Base-by-base conservation (phyloP, 116 monocot genomes). In the Papilionanthe hybrid region DNA sequence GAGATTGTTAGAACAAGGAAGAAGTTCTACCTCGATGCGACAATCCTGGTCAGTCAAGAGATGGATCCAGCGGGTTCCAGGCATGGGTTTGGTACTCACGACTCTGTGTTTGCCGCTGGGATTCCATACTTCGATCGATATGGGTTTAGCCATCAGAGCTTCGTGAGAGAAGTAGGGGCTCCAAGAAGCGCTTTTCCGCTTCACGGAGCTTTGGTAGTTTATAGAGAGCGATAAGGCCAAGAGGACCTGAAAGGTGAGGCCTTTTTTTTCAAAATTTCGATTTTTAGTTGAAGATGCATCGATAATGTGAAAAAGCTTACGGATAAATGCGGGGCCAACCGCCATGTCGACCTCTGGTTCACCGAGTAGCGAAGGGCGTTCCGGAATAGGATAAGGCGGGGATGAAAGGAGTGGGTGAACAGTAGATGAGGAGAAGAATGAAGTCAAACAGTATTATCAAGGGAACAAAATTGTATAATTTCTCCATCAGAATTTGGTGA, bases 11-110 rank as follows among this genome's bases (percentile, higher is more conserved):
- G 42, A 9, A 1, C 5, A 30, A 53, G 55, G 45, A 57, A 56
- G 28, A 75, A 17, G 41, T 23, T 85, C 15, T 84, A 68, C 95
- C 95, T 97, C 97, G 55, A 97, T 88, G 27, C 94, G 97, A 86
- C 94, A 97, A 57, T 92, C 92, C 75, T 97, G 92, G 37, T 94
- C 97, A 37, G 94, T 92, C 18, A 97, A 87, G 76, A 97, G 92
- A 41, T 79, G 84, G 63, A 97, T 97, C 97, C 97, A 97, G 27
- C 94, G 94, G 73, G 87, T 92, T 22, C 97, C 97, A 7, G 94
- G 97, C 97, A 97, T 97, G 81, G 97, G 53, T 32, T 97, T 97
- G 88, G 97, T 97, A 89, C 97, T 97, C 78, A 97, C 73, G 27
- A 97, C 94, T 68, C 97, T 89, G 85, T 94, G 92, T 82, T 87